Base-by-base conservation (phyloP, 2,329 filamentous ascomycete species). In the Fonsecaea monophora region DNA sequence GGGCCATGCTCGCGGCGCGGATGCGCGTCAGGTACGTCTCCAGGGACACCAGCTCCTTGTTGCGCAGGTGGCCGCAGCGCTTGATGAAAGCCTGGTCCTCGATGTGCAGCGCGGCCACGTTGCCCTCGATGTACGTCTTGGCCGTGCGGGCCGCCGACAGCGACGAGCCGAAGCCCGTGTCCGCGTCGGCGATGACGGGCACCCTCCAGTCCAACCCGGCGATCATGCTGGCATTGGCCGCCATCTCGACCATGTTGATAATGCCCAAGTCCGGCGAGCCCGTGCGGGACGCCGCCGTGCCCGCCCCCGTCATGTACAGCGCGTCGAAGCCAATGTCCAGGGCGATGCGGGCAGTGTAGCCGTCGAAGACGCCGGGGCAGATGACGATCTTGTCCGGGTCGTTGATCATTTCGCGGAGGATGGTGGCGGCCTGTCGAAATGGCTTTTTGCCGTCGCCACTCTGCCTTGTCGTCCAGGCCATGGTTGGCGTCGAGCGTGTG, bases 281-380 rank as follows among this genome's bases (percentile, higher is more conserved):
- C 53, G 84, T 77, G 3, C 78, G 75, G 1, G 81, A 83, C 42
- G 80, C 80, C 4, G 80, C 78, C 1, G 82, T 85, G 15, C 83
- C 83, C 9, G 83, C 82, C 10, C 83, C 83, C 7, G 83, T 85
- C 88, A 91, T 90, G 79, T 91, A 91, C 48, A 90, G 75, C 63
- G 82, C 84, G 57, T 89, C 84, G 67, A 89, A 90, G 3, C 87
- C 88, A n/a, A 86, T 81, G 48, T 82, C 78, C 30, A 89, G 80
- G 1, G 88, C 87, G 63, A 91, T 84, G 0, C 88, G 81, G 0
- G 89, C 87, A 1, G 59, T 63, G 30, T 42, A 57, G 25, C 89
- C 89, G 79, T 91, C 89, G 73, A 90, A 90, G 2, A 91, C 88
- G 37, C 89, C 88, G 0, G 88, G 88, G 30, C 48, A 56, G 7